Percentiles rank a stretch among this genome's conserved stretches.
Conservation (phyloP, 2,329 filamentous ascomycete species). For the Apiospora arundinis region DNA sequence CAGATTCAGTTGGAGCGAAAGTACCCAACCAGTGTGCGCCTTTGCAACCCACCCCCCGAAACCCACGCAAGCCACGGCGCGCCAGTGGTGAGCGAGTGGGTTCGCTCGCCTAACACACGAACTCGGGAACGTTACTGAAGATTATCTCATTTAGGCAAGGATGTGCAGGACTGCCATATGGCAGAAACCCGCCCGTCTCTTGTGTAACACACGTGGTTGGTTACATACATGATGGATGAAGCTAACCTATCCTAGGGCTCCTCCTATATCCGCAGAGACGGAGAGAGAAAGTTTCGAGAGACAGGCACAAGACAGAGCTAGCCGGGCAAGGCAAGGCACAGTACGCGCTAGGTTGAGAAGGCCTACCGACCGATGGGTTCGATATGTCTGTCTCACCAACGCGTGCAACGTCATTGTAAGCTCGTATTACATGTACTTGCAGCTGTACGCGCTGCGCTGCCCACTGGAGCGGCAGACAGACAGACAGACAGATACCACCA, state of each 20-base stretch:
- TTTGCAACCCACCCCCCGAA: not conserved
- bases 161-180: conserved; percentile 18
- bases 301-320: too few relatives aligned
- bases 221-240: too few relatives aligned
- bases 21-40: not conserved
- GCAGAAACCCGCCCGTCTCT: not conserved
- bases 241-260: too few relatives aligned
- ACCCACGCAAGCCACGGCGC: not conserved
- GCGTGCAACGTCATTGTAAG: not conserved
- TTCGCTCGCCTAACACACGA: not conserved
- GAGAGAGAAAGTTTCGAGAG: too few relatives aligned
- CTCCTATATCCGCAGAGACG: too few relatives aligned
- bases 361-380: too few relatives aligned
- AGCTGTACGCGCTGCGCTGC: not conserved
- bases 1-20: not conserved
- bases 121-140: not conserved
- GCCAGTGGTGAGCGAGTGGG: not conserved
- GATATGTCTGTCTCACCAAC: too few relatives aligned
- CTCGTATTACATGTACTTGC: not conserved
- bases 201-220: not conserved
- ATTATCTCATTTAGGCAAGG: not conserved
- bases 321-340: too few relatives aligned
- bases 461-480: too few relatives aligned
- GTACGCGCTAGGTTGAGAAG: too few relatives aligned
- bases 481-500: too few relatives aligned